These are phyloP conservation scores for Komagataella populi DNA, from an alignment of 805 yeast species.

Conservation along the genomic window DNA sequence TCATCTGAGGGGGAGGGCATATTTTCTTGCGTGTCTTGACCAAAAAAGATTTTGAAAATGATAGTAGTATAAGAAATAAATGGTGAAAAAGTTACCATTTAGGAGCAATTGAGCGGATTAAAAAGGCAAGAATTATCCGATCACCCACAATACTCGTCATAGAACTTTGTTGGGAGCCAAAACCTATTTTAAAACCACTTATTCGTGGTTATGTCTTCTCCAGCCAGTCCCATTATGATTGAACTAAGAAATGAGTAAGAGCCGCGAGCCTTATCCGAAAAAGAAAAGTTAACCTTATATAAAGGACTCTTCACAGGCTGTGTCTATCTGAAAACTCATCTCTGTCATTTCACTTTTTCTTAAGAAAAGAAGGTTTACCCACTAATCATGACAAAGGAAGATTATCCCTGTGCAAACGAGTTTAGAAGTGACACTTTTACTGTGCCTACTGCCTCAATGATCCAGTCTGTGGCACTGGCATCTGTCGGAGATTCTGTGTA, in stretches of 20 bases:
- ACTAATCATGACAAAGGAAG: neutral
- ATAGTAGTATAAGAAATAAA: too few species aligned
- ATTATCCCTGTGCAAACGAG: conserved; percentile 24
- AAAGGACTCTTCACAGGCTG: neutral
- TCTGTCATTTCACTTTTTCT: neutral
- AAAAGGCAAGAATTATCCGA: neutral
- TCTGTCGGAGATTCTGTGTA: conserved; percentile 84
- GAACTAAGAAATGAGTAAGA: neutral
- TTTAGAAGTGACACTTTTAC: conserved; percentile 81
- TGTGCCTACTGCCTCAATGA: conserved; percentile 67
- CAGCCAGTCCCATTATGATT: neutral
- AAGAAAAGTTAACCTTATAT: neutral
- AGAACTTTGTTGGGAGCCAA: too few species aligned
- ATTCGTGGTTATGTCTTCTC: neutral
- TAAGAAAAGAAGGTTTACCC: neutral
- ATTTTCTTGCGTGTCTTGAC: neutral
- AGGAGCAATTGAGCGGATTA: neutral
- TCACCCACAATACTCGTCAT: neutral
- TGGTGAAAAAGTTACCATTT: neutral
- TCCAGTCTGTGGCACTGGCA: conserved; percentile 40
- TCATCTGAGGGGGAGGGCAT: neutral
- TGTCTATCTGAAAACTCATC: neutral
- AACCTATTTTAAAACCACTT: neutral
- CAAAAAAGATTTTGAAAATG: neutral
- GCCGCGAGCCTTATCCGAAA: neutral